phyloP scores from a whole-genome alignment of 768 basidiomycete genomes.

The Termitomyces sp. region DNA sequence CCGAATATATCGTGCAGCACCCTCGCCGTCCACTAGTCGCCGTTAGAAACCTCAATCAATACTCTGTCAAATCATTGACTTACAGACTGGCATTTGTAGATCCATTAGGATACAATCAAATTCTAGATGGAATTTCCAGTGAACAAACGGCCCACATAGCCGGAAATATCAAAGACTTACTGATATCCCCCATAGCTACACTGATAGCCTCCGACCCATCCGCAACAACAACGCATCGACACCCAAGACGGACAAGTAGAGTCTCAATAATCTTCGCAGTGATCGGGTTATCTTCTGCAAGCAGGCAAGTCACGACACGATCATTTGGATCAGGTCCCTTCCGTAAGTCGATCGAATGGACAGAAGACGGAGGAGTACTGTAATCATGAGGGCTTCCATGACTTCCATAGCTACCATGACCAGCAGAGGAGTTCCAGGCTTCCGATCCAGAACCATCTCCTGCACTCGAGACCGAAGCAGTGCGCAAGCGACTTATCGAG shows the following conservation, averaged over 20 bases:
- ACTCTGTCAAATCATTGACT: conserved; percentile 25
- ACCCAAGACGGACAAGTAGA: conserved; percentile 86
- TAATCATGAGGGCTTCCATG: conserved; percentile 33
- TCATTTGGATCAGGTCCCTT: conserved; percentile 75
- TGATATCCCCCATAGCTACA: conserved; percentile 96
- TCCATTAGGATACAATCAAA: conserved; percentile 97
- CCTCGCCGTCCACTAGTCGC: conserved; percentile 77
- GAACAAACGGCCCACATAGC: background rate
- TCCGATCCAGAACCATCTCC: conserved; percentile 79
- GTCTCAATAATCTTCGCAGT: conserved; percentile 98
- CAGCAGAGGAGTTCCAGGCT: conserved; percentile 56
- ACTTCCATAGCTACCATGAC: conserved; percentile 40
- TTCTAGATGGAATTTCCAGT: conserved; percentile 42
- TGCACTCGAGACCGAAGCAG: conserved; percentile 78
- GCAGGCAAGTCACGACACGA: conserved; percentile 85
- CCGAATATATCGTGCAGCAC: conserved; percentile 95
- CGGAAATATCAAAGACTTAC: conserved; percentile 43
- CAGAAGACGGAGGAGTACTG: conserved; percentile 75
- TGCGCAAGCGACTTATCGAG: conserved; percentile 82
- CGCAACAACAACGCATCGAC: conserved; percentile 90
- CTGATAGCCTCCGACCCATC: conserved; percentile 97
- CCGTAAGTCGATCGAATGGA: conserved; percentile 78
- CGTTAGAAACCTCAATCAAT: background rate
- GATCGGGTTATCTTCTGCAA: conserved; percentile 98
- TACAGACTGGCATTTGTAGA: conserved; percentile 88